Base-by-base conservation (phyloP, 2,329 filamentous ascomycete genomes). In the Penicillium expansum region DNA sequence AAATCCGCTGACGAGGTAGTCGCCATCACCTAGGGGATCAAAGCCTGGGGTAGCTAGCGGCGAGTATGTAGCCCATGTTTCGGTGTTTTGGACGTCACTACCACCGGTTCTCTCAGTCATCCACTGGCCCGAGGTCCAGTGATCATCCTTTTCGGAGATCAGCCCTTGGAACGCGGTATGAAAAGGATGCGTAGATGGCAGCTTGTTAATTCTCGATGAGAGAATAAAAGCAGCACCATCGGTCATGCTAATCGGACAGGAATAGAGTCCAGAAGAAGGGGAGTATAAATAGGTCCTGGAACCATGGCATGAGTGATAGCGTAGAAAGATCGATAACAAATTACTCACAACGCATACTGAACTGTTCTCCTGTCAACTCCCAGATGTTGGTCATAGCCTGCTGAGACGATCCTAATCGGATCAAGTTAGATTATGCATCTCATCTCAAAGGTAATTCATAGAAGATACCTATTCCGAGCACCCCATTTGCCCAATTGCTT, bases 171-270 rank as follows among this genome's bases (percentile, higher is more conserved):
- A 72, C 11, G 61, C 66, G 7, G 58, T 43, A 29, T 63, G 58
- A 32, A 74, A 68, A 32, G 70, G 64, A 45, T 64, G 64, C 2
- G 41, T 51, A 5, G 52, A 32, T 22, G 58, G 58, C 11, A 64
- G 29, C 3, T 22, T 49, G 0, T 41, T 52, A 16, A 68, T 52
- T 43, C 60, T 64, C 9, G 65, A 60, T 1, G 61, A 60, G 13
- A 71, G 62, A 18, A 76, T 66, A 9, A 72, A 69, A 16, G 74
- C 73, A 3, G 74, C 74, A 3, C 74, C 74, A 45, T 76, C 73
- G 1, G 69, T 74, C 87, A 90, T 90, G 27, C 83, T 84, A 20
- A 83, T 83, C 0, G 87, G 87, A 62, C 87, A 90, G 0, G 83
- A 82, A 3, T 86, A 84, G 59, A 83, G 82, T 1, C 83, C 85